phyloP scores from a whole-genome alignment of 306 rosid genomes.

The Crotalaria pallida region DNA sequence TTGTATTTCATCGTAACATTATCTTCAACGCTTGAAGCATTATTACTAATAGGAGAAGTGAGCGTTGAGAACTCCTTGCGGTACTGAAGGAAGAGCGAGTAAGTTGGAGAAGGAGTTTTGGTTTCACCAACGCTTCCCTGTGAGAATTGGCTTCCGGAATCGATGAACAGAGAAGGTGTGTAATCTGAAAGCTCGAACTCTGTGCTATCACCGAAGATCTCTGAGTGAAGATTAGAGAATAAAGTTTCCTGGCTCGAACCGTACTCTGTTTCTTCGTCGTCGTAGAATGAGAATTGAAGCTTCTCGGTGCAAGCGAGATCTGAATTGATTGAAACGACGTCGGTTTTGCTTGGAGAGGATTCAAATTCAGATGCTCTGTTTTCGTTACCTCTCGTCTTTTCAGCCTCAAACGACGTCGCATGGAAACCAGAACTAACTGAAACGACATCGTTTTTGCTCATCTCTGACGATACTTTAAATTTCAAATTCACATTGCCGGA shows the following conservation, averaged over 20 bases:
- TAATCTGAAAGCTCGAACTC: slow-evolving; percentile 54
- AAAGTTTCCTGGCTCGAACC: slow-evolving; percentile 49
- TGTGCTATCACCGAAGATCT: slow-evolving; percentile 42
- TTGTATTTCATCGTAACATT: slow-evolving; percentile 29
- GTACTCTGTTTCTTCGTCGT: slow-evolving; percentile 39
- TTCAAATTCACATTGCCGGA: slow-evolving; percentile 19
- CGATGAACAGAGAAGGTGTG: slow-evolving; percentile 48
- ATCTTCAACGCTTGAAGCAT: slow-evolving; percentile 24
- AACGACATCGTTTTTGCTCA: slow-evolving; percentile 32
- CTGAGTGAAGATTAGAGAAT: slow-evolving; percentile 52
- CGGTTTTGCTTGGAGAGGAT: slow-evolving; percentile 22
- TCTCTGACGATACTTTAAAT: slow-evolving; percentile 21
- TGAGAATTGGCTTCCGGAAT: slow-evolving; percentile 87
- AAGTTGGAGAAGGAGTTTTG: slow-evolving; percentile 65
- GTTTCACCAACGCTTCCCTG: slow-evolving; percentile 58
- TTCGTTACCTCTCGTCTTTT: slow-evolving; percentile 15
- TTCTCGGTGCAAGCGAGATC: slow-evolving; percentile 79
- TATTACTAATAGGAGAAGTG: slow-evolving; percentile 5
- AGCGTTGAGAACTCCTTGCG: slow-evolving; percentile 44
- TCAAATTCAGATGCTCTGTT: slow-evolving; percentile 52
- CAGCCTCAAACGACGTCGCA: slow-evolving; percentile 25
- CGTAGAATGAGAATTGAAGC: slow-evolving; percentile 41
- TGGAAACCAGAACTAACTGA: slow-evolving; percentile 37
- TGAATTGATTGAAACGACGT: slow-evolving; percentile 28
- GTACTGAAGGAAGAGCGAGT: slow-evolving; percentile 48